Percentiles rank a stretch among this genome's conserved stretches.
Evolutionary conservation across 2,329 filamentous ascomycete genomes (phyloP).

Genomic region (Fusarium algeriense): DNA sequence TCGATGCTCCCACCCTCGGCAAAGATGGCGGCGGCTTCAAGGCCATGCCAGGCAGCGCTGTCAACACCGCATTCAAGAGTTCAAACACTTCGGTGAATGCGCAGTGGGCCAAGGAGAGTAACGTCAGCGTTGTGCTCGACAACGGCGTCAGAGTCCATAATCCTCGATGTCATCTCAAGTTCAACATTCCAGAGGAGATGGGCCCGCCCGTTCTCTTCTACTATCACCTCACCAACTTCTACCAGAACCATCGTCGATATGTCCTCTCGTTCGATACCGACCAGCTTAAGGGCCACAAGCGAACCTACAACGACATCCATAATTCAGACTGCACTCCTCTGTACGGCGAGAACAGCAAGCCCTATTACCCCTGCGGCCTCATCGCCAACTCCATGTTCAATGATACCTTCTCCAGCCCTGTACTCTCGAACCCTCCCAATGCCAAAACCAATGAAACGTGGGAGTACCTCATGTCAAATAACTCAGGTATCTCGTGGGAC

Average conservation of each 20-base stretch:
- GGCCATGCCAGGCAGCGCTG: conserved; percentile 67
- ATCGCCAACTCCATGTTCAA: conserved; percentile 99
- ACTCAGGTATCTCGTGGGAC: conserved; percentile 83
- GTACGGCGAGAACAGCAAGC: conserved; percentile 68
- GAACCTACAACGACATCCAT: conserved; percentile 70
- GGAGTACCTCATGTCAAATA: conserved; percentile 81
- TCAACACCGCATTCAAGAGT: conserved; percentile 79
- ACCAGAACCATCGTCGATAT: conserved; percentile 98
- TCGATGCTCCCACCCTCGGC: conserved; percentile 61
- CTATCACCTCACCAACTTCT: conserved; percentile 97
- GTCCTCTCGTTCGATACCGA: conserved; percentile 88
- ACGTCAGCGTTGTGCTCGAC: conserved; percentile 52
- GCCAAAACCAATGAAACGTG: conserved; percentile 50
- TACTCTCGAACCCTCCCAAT: conserved; percentile 64
- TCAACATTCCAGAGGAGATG: conserved; percentile 83
- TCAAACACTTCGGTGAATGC: conserved; percentile 56
- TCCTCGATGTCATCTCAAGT: conserved; percentile 78
- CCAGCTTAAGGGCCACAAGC: conserved; percentile 80
- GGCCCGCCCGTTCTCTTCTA: conserved; percentile 89
- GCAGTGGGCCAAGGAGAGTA: conserved; percentile 58
- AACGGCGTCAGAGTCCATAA: conserved; percentile 53
- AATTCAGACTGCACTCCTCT: conserved; percentile 82
- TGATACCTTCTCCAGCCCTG: conserved; percentile 81
- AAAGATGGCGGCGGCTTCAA: conserved; percentile 52
- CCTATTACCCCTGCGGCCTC: conserved; percentile 94